phyloP scores from a whole-genome alignment of 176 grass and related monocot genomes.

The Puya raimondii region DNA sequence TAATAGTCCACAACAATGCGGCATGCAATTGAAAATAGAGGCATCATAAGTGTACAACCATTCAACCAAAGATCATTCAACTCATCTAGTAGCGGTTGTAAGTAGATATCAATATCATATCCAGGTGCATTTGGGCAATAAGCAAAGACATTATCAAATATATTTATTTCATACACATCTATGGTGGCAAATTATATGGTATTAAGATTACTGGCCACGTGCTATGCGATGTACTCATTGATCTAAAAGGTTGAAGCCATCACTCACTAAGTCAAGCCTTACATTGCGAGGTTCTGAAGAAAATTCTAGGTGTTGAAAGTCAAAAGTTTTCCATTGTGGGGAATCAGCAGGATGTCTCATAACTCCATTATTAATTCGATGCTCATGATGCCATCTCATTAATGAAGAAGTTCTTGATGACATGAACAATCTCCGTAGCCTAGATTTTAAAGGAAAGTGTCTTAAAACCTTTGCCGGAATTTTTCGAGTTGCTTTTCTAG shows the following conservation, averaged over 20 bases:
- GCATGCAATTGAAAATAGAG: constrained; percentile 9
- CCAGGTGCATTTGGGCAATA: not conserved
- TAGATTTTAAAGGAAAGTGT: constrained; percentile 28
- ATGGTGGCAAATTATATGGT: not conserved
- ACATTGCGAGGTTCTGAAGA: not conserved
- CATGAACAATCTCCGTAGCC: constrained; percentile 16
- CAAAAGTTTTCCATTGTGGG: not conserved
- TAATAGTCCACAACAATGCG: constrained; percentile 27
- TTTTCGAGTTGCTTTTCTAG: not conserved
- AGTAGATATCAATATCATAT: not conserved
- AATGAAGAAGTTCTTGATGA: not conserved
- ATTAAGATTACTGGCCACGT: constrained; percentile 22
- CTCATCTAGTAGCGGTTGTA: too few relatives aligned
- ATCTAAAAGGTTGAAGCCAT: not conserved
- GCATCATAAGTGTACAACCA: constrained; percentile 15
- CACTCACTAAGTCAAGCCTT: not conserved
- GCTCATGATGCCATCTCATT: constrained; percentile 17
- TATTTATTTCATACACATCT: not conserved
- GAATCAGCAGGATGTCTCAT: not conserved
- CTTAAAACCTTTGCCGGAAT: constrained; percentile 8
- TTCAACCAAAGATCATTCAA: not conserved
- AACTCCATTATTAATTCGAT: not conserved
- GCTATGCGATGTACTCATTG: constrained; percentile 13
- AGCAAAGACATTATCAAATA: not conserved
- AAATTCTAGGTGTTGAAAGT: not conserved